phyloP scores from a whole-genome alignment of 768 basidiomycete genomes.

The Trametes punicea region DNA sequence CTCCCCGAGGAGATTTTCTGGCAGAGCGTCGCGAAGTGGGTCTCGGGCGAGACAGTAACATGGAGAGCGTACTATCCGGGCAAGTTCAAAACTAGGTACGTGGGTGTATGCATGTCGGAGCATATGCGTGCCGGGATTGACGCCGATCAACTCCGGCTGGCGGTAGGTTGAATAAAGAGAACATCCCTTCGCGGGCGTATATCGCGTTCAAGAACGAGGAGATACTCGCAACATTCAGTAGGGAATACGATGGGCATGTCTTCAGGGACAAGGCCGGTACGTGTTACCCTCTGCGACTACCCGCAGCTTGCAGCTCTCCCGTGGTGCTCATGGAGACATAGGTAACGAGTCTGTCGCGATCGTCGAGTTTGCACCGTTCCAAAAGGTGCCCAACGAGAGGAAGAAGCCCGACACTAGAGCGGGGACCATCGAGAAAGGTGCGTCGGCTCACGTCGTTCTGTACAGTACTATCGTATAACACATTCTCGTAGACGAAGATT shows the following conservation, averaged over 20 bases:
- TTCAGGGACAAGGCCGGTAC: conserved; percentile 90
- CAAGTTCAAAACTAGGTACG: conserved; percentile 67
- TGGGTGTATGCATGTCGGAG: background rate
- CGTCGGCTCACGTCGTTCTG: conserved; percentile 7
- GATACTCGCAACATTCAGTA: conserved; percentile 67
- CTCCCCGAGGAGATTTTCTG: conserved; percentile 93
- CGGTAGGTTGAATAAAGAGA: conserved; percentile 76
- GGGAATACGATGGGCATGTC: conserved; percentile 86
- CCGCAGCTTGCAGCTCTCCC: background rate
- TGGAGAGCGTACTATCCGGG: conserved; percentile 71
- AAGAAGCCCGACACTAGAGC: conserved; percentile 79
- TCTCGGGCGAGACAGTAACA: conserved; percentile 62
- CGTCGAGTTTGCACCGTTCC: conserved; percentile 93
- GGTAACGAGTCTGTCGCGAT: conserved; percentile 86
- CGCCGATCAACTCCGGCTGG: background rate
- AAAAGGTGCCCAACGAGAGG: conserved; percentile 73
- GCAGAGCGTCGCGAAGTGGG: conserved; percentile 86
- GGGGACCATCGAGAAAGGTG: conserved; percentile 89
- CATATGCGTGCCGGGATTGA: too few species aligned
- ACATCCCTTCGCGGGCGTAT: conserved; percentile 84
- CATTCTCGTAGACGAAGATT: conserved; percentile 67
- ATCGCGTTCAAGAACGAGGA: conserved; percentile 83
- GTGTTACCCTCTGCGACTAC: conserved; percentile 27
- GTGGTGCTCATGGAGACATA: conserved; percentile 29
- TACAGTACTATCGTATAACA: background rate